phyloP scores from a whole-genome alignment of 1,284 basidiomycete genomes.

The Marasmius oreades region DNA sequence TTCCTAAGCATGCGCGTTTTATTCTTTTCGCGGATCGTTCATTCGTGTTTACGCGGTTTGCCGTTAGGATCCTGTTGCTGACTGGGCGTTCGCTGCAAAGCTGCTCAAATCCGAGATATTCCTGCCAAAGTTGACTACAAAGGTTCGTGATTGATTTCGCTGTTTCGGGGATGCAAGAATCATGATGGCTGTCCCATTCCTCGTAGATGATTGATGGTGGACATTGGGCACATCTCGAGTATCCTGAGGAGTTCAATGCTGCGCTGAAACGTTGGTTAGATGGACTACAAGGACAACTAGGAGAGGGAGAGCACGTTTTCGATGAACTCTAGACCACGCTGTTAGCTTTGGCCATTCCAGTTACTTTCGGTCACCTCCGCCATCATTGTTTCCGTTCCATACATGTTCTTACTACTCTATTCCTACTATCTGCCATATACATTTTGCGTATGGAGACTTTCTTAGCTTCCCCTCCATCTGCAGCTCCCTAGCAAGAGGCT shows the following conservation, averaged over 20 bases:
- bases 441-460: too few species aligned
- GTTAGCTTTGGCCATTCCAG: too few species aligned
- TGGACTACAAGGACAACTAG: background rate
- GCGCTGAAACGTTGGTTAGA: constrained; percentile 39
- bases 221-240: constrained; percentile 64
- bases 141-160: constrained; percentile 32
- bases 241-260: constrained; percentile 45
- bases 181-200: constrained; percentile 2
- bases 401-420: too few species aligned
- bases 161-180: background rate
- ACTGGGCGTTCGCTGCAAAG: constrained; percentile 47
- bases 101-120: constrained; percentile 41
- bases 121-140: constrained; percentile 47
- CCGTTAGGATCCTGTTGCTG: constrained; percentile 58
- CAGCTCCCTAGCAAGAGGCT: too few species aligned
- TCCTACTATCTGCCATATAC: too few species aligned
- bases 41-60: background rate
- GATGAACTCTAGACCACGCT: constrained; percentile 1
- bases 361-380: too few species aligned
- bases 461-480: too few species aligned
- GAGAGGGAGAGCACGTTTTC: background rate
- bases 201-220: constrained; percentile 42
- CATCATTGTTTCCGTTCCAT: too few species aligned
- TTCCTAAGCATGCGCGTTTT: constrained; percentile 45
- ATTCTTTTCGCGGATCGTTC: background rate